Conservation (phyloP, 257 asterid species). For the Gynochthodes officinalis region DNA sequence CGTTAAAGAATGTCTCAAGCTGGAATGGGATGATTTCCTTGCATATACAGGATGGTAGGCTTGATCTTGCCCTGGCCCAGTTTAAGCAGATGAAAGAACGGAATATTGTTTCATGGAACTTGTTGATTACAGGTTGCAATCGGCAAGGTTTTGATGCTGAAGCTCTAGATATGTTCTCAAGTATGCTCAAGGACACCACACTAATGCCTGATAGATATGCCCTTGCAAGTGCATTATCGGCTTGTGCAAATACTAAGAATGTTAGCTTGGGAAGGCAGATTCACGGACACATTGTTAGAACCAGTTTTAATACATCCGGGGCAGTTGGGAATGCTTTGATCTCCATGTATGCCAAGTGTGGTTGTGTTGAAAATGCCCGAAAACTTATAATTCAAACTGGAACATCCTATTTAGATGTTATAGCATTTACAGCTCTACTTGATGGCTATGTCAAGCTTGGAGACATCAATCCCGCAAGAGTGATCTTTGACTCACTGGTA, state of each 20-base stretch:
- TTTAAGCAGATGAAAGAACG: conserved; percentile 64
- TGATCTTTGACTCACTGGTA: conserved; percentile 58
- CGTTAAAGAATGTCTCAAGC: conserved; percentile 53
- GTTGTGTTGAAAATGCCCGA: conserved; percentile 54
- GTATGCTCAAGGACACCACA: conserved; percentile 47
- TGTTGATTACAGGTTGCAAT: conserved; percentile 74
- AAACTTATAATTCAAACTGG: conserved; percentile 40
- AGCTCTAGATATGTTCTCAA: conserved; percentile 54
- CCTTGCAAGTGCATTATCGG: conserved; percentile 64
- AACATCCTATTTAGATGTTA: conserved; percentile 38
- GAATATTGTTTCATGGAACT: conserved; percentile 77
- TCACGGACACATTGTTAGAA: conserved; percentile 60
- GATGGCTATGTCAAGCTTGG: conserved; percentile 82
- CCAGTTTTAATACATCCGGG: conserved; percentile 43
- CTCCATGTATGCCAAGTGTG: conserved; percentile 77
- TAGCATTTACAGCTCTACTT: conserved; percentile 75
- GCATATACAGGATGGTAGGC: conserved; percentile 59
- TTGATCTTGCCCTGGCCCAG: conserved; percentile 50
- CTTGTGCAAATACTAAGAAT: conserved; percentile 62
- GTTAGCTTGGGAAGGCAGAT: conserved; percentile 60
- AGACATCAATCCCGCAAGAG: conserved; percentile 69
- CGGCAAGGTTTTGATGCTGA: conserved; percentile 55
- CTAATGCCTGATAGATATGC: conserved; percentile 63
- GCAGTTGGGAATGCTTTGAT: conserved; percentile 74
- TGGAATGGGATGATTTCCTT: conserved; percentile 60